Evolutionary conservation across 768 basidiomycete species (phyloP), one percentile per base, ranked within the genome.

Genomic region (Daedaleopsis sinensis): DNA sequence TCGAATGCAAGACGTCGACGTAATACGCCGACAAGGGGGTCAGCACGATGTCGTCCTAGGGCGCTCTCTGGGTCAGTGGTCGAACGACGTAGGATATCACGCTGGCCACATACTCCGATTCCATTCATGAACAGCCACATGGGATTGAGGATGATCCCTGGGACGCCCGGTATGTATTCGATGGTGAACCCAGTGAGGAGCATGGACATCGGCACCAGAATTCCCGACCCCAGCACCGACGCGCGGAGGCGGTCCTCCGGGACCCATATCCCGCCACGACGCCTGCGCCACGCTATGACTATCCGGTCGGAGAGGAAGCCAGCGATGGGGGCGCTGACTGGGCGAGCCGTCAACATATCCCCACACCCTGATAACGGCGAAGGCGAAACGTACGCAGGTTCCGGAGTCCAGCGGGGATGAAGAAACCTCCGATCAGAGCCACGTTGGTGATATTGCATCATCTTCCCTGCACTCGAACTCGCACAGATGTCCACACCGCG

Each of bases 191-290:
- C 87, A 0, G 77, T 79, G 0, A 73, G 52, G 0, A 84, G 68
- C 2, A 86, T 70, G 1, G 87, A 82, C 1, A 86, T 27, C 0
- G 89, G 90, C 4, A 82, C 75, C 27, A 89, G 72, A 18, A 83
- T 36, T 0, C 78, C 72, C 4, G 78, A 78, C 7, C 84, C 82
- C 7, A 77, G 64, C 37, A 84, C 68, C 1, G 81, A 75, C 2
- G 79, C 86, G 1, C 84, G 79, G 21, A 90, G 77, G 6, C 89
- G 82, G 64, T 89, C 90, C 70, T 91, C 88, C 0, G 88, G 88
- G 46, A 83, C 80, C 86, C 85, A 89, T 1, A 75, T 65, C 0
- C 87, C 87, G 0, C 78, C 78, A 21, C 87, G 81, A 6, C 74
- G 69, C 49, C 76, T 72, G 18, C 80, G 80, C 73, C 82, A 85